A percentile compares a stretch with the other conserved stretches of the same genome.
Evolutionary conservation across 441 rosid genomes (phyloP).

Genomic region (Metrosideros polymorpha): DNA sequence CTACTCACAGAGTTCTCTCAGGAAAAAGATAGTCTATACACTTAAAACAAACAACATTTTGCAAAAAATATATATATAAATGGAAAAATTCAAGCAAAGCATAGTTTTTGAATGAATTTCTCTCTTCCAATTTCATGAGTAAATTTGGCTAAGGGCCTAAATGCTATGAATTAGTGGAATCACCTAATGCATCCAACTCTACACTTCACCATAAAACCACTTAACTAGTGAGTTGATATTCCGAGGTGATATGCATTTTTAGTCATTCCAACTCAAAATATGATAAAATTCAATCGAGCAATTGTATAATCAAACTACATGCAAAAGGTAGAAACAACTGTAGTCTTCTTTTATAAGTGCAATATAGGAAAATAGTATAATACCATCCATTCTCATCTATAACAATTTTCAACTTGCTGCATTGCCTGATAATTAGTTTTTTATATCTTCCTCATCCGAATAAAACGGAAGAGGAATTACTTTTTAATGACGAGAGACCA

Average conservation of each 20-base stretch:
- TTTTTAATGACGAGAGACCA: neutral
- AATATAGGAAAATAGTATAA: neutral
- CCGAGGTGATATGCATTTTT: neutral
- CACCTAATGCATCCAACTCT: neutral
- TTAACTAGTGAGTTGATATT: neutral
- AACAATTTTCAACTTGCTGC: neutral
- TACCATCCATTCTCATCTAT: neutral
- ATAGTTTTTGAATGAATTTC: neutral
- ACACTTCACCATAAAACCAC: neutral
- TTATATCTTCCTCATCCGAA: neutral
- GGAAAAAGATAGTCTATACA: neutral
- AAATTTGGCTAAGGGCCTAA: neutral
- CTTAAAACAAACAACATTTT: neutral
- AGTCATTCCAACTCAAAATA: neutral
- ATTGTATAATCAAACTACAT: neutral
- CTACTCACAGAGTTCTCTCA: neutral
- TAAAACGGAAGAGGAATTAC: neutral
- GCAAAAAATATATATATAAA: neutral
- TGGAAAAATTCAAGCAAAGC: neutral
- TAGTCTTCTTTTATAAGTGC: neutral
- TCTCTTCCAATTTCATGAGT: neutral
- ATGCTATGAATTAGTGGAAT: neutral
- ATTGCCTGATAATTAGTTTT: neutral
- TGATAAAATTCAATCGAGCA: neutral
- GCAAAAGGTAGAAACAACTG: neutral